Conservation (phyloP, 805 yeast species). For the Osmozyma mogii region DNA sequence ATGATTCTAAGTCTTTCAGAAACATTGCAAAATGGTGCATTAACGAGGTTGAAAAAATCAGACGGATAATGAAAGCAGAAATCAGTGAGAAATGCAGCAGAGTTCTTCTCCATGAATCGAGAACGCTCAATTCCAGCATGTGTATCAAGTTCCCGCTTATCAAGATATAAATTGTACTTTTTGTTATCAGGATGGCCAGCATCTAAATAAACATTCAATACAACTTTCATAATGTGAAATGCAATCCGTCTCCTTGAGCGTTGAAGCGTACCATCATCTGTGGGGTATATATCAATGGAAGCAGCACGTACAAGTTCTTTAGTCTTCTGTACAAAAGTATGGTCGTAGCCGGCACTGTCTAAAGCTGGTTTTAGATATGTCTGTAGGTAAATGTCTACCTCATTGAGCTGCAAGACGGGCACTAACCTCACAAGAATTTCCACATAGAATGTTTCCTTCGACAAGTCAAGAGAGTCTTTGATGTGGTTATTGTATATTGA, state of each 20-base stretch:
- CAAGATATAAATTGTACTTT: slow-evolving; percentile 11
- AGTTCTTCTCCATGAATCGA: slow-evolving; percentile 40
- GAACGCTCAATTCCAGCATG: slow-evolving; percentile 40
- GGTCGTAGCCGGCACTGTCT: slow-evolving; percentile 49
- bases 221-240: slow-evolving; percentile 13
- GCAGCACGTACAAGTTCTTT: slow-evolving; percentile 19
- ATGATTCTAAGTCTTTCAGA: slow-evolving; percentile 30
- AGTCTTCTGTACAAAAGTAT: slow-evolving; percentile 27
- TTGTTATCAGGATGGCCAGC: slow-evolving; percentile 9
- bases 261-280: slow-evolving; percentile 16
- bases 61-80: slow-evolving; percentile 34
- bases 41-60: slow-evolving; percentile 28
- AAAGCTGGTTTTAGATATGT: slow-evolving; percentile 43
- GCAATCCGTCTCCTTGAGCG: slow-evolving; percentile 16
- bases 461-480: slow-evolving; percentile 17
- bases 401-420: slow-evolving; percentile 24
- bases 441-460: slow-evolving; percentile 31
- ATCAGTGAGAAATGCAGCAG: slow-evolving; percentile 30
- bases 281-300: slow-evolving; percentile 8
- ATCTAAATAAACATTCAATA: slow-evolving; percentile 21
- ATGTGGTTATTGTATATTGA: slow-evolving; percentile 25
- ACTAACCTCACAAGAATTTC: slow-evolving; percentile 27
- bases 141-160: slow-evolving; percentile 13
- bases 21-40: slow-evolving; percentile 25
- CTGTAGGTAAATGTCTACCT: slow-evolving; percentile 41